Percentiles rank a stretch among this genome's conserved stretches.
Evolutionary conservation across 225 moss, liverwort and hornwort genomes (phyloP).

Genomic region (Neckera pumila): DNA sequence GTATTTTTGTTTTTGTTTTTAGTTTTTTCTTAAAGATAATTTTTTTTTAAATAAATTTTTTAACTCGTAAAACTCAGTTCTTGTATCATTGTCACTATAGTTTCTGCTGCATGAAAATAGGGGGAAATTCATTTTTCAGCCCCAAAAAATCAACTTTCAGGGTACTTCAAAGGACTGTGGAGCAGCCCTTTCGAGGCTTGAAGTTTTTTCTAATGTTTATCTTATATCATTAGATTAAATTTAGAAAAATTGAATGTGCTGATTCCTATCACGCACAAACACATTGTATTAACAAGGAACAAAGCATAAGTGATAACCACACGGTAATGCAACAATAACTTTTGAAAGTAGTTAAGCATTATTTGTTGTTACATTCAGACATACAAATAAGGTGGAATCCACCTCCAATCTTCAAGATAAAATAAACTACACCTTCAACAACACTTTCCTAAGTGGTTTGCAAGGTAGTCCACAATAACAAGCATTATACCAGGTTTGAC

Average conservation of each 20-base stretch:
- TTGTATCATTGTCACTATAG: too few species aligned
- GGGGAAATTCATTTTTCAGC: too few species aligned
- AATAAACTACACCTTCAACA: neutral
- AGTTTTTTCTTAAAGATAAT: too few species aligned
- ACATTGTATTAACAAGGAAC: neutral
- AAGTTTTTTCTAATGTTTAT: too few species aligned
- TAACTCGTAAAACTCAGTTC: too few species aligned
- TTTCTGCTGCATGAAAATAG: too few species aligned
- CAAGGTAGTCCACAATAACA: neutral
- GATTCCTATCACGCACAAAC: neutral
- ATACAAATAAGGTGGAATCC: too few species aligned
- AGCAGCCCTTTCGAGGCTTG: too few species aligned
- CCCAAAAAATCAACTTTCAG: too few species aligned
- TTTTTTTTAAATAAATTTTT: too few species aligned
- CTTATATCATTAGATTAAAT: neutral
- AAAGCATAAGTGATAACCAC: neutral
- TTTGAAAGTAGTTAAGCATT: accelerated
- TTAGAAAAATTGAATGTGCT: neutral
- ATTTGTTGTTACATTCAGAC: neutral
- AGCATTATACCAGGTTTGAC: neutral
- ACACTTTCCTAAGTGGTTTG: accelerated
- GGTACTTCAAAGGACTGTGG: too few species aligned
- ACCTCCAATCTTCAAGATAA: neutral
- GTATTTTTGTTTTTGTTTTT: too few species aligned
- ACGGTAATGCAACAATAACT: neutral